Evolutionary conservation across 2,329 filamentous ascomycete species (phyloP).

Genomic region (Neopestalotiopsis sp.): DNA sequence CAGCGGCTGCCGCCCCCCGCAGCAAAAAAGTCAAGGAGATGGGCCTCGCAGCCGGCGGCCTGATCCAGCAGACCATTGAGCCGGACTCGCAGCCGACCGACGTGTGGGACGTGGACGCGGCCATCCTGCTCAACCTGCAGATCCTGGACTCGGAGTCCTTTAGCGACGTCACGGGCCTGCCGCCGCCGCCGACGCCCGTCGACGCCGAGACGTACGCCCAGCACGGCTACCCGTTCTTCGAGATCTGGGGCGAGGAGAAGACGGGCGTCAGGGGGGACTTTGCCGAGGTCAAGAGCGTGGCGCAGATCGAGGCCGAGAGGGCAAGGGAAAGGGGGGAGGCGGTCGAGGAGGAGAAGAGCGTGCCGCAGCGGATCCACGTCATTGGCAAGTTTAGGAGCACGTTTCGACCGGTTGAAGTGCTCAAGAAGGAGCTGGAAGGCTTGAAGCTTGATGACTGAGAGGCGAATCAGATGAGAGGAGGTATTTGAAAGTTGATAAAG

Average conservation of each 20-base stretch:
- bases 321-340: constrained; percentile 5
- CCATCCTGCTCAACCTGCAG: constrained; percentile 34
- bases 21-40: constrained; percentile 18
- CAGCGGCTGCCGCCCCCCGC: neutral
- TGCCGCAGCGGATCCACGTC: constrained; percentile 6
- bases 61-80: constrained; percentile 24
- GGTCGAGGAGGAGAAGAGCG: neutral
- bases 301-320: constrained; percentile 23
- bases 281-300: constrained; percentile 23
- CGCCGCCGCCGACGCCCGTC: constrained; percentile 40
- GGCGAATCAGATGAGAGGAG: neutral
- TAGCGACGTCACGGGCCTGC: constrained; percentile 38
- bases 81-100: constrained; percentile 11
- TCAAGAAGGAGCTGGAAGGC: constrained; percentile 14
- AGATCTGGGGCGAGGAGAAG: constrained; percentile 29
- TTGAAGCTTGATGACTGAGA: constrained; percentile 2
- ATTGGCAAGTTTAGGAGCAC: constrained; percentile 11
- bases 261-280: constrained; percentile 24
- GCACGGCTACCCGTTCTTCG: constrained; percentile 43
- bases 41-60: constrained; percentile 25
- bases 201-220: constrained; percentile 37
- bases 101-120: constrained; percentile 18
- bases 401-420: neutral
- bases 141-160: constrained; percentile 43
- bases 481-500: too few species aligned